Evolutionary conservation across 495 filamentous ascomycete species (phyloP).

Genomic region (Penicillium fimorum): DNA sequence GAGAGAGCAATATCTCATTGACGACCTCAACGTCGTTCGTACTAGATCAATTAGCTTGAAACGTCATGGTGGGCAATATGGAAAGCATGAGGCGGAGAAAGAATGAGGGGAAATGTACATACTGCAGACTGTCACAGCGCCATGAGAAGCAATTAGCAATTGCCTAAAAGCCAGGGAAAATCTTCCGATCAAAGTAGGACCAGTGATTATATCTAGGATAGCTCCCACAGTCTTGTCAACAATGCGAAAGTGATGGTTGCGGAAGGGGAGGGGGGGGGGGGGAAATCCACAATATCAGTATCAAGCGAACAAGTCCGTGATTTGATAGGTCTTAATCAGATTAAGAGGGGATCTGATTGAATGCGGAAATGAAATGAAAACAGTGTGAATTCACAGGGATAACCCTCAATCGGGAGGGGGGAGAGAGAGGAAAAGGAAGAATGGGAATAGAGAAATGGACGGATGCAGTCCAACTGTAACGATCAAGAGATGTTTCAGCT

Average conservation of each 20-base stretch:
- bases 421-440: constrained; percentile 8
- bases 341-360: constrained; percentile 4
- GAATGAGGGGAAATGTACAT: constrained; percentile 35
- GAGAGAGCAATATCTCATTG: constrained; percentile 32
- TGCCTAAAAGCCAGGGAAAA: constrained; percentile 6
- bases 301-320: constrained; percentile 10
- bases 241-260: constrained; percentile 18
- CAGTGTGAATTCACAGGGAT: background rate
- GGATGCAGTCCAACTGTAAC: constrained; percentile 21
- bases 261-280: constrained; percentile 10
- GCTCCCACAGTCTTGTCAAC: constrained; percentile 22
- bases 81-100: constrained; percentile 17
- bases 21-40: constrained; percentile 35
- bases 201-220: constrained; percentile 8
- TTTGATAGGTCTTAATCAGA: constrained; percentile 1
- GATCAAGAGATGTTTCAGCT: constrained; percentile 22
- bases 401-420: background rate
- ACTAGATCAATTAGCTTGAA: constrained; percentile 25
- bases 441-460: constrained; percentile 22
- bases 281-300: background rate
- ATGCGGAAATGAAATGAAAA: constrained; percentile 11
- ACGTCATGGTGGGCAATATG: constrained; percentile 6
- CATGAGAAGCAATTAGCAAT: constrained; percentile 34
- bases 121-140: constrained; percentile 35
- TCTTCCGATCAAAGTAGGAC: constrained; percentile 8